Base-by-base conservation (phyloP, 1,284 basidiomycete genomes). In the Ceratobasidium sp. region DNA sequence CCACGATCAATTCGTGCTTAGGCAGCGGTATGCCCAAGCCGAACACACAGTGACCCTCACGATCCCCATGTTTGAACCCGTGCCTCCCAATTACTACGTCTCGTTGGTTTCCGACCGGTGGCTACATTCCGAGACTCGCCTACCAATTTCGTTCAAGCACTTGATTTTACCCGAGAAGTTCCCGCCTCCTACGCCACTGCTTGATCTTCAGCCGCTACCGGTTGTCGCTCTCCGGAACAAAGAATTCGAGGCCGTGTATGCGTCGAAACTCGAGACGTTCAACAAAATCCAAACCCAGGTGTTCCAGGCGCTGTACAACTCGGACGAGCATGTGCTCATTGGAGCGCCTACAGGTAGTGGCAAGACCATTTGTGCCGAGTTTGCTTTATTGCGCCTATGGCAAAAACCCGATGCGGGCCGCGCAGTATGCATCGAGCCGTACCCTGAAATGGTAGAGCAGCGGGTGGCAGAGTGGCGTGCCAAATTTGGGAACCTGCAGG, bases 241-340 rank as follows among this genome's bases (percentile, higher is more conserved):
- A 78, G 93, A 94, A 74, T 97, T 92, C 76, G 93, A 98, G 79
- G 84, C 85, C 3, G 87, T 98, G 52, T 99, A 97, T 80, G 87
- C 89, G 0, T 87, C 86, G 18, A 87, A 86, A 0, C 91, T 97
- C 75, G 84, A 89, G 74, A 88, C 87, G 0, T 98, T 98, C 86
- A 99, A 99, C 87, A 98, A 98, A 83, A 97, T 98, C 76, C 97
- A 99, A 80, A 99, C 96, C 0, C 97, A 99, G 82, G 95, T 97
- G 43, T 99, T 98, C 90, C 97, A 98, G 77, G 95, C 96, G 0
- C 84, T 99, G 0, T 99, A 97, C 81, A 96, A 94, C 0, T 92
- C 94, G 0, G 96, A 98, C 79, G 96, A 98, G 79, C 97, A 96
- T 77, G 91, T 97, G 48, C 94, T 99, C 78, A 90, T 99, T 72